Evolutionary conservation across 2,329 filamentous ascomycete species (phyloP), one percentile per base, ranked within the genome.

Genomic region (Alternaria alternata): DNA sequence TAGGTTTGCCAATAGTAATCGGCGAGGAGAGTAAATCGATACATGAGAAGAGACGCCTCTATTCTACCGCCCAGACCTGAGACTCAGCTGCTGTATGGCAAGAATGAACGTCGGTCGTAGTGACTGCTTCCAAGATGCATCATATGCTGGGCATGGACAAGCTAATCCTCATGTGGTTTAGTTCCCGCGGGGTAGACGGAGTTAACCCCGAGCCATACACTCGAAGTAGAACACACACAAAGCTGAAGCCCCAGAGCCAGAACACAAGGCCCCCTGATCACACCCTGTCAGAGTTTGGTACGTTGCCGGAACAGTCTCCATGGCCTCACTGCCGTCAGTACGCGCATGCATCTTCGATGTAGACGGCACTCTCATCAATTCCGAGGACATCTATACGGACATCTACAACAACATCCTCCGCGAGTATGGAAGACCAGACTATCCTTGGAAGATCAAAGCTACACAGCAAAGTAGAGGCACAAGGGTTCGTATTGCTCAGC

Each of bases 261-360:
- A 24, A 26, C 20, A 18, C 5, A 18, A 18, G 8, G 14, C 12
- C 30, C 8, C 46, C 14, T 20, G 22, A 12, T 26, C 24, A 48
- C 36, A 4, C 12, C 22, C 28, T 7, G 11, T 34, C 12, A 14
- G 30, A n/a, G 16, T 16, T 24, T 9, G 22, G 36, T 8, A 24
- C 2, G 12, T 11, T 12, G 28, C 20, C 22, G 5, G 16, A 34
- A 5, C 8, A n/a, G n/a, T 28, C 8, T 7, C 26, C 9, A 59
- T 59, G 57, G 39, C 32, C 26, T 42, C 48, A 18, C 26, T 66
- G 7, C 70, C 65, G 2, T 63, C 67, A 36, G 61, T 76, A 28
- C 70, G 75, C 22, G 75, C 75, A 46, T 76, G 72, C 60, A 77
- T 78, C 47, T 78, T 78, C 43, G 75, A 78, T 61, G 64, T 78